Evolutionary conservation across 768 basidiomycete species (phyloP).

Genomic region (Panaeolus papilionaceus): DNA sequence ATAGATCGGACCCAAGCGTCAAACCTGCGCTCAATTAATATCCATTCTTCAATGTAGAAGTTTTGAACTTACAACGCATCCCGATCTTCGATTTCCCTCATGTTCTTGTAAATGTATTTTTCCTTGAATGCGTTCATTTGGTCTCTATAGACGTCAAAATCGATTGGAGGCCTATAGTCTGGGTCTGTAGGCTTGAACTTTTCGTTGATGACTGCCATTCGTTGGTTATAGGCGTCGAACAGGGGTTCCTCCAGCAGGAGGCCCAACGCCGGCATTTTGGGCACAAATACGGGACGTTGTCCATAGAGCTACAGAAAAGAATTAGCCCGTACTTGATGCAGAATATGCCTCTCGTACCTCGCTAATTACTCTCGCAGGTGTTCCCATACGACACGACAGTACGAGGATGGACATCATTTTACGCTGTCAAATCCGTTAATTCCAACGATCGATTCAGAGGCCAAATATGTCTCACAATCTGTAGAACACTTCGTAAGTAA

Average conservation of each 20-base stretch:
- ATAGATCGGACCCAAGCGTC: conserved; percentile 84
- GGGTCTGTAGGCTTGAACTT: conserved; percentile 57
- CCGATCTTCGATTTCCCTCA: conserved; percentile 84
- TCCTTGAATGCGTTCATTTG: conserved; percentile 85
- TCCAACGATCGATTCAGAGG: not conserved
- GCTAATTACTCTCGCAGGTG: conserved; percentile 76
- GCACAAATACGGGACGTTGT: conserved; percentile 78
- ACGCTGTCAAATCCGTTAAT: conserved; percentile 58
- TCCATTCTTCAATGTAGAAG: not conserved
- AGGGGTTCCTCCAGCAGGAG: conserved; percentile 89
- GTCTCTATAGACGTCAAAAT: conserved; percentile 71
- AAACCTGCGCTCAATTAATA: conserved; percentile 55
- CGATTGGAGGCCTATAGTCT: conserved; percentile 74
- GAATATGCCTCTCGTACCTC: conserved; percentile 50
- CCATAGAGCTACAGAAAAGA: conserved; percentile 68
- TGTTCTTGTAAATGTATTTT: conserved; percentile 82
- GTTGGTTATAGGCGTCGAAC: conserved; percentile 78
- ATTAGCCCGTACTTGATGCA: not conserved
- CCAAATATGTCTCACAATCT: conserved; percentile 52
- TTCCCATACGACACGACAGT: conserved; percentile 76
- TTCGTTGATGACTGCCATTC: conserved; percentile 54
- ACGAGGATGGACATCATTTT: conserved; percentile 95
- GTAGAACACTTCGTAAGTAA: not conserved
- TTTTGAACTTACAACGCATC: conserved; percentile 66
- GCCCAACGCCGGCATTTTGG: conserved; percentile 96